Evolutionary conservation across 176 grass and related monocot genomes (phyloP).

Genomic region (Lolium multiflorum): DNA sequence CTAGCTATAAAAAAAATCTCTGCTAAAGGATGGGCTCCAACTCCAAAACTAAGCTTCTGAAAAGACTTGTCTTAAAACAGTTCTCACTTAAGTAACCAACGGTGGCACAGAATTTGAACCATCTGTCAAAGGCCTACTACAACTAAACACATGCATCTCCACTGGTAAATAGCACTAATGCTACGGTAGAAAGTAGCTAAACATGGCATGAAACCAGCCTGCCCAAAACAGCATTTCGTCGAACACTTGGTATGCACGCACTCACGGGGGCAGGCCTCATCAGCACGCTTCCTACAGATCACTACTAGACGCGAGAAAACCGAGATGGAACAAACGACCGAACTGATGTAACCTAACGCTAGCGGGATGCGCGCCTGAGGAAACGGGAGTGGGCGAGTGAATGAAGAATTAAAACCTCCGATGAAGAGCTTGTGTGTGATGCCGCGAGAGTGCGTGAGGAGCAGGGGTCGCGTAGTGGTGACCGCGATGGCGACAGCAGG

Average conservation of each 20-base stretch:
- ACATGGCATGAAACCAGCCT: not conserved
- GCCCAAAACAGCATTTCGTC: slow-evolving; percentile 28
- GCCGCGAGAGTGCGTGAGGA: slow-evolving; percentile 45
- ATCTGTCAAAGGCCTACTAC: not conserved
- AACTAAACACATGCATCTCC: not conserved
- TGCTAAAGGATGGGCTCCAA: not conserved
- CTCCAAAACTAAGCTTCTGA: not conserved
- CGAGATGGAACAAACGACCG: not conserved
- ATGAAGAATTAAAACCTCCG: slow-evolving; percentile 38
- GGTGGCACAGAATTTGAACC: not conserved
- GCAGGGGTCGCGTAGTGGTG: slow-evolving; percentile 1
- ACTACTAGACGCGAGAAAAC: not conserved
- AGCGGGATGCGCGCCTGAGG: not conserved
- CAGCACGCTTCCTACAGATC: not conserved
- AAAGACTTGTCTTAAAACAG: not conserved
- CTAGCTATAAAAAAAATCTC: not conserved
- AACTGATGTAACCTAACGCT: not conserved
- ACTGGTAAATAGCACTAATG: no score
- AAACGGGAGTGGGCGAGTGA: not conserved
- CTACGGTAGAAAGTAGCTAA: not conserved
- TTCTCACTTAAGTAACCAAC: not conserved
- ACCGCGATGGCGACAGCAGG: not conserved
- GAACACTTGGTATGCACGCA: slow-evolving; percentile 25
- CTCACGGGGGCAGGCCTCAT: not conserved
- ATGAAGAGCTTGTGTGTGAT: slow-evolving; percentile 58